Conservation (phyloP, 441 rosid genomes). For the Codiaeum variegatum region DNA sequence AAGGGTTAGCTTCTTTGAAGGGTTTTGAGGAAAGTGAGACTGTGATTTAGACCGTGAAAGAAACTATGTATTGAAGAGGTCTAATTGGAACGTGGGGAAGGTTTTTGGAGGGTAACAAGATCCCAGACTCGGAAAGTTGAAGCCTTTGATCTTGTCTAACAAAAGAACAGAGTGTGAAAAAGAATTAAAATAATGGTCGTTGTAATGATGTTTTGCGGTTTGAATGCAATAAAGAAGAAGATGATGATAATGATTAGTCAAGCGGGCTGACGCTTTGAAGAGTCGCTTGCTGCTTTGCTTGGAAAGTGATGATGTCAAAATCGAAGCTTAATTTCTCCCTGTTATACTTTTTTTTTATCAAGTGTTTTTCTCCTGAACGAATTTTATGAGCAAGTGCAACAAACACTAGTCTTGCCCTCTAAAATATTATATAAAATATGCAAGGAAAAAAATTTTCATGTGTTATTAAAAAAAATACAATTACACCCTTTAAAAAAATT, state of each 20-base stretch:
- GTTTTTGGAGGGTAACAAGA: background rate
- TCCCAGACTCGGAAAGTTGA: background rate
- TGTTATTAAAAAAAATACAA: too few species aligned
- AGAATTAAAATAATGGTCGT: background rate
- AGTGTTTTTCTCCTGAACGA: too few species aligned
- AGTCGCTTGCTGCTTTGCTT: background rate
- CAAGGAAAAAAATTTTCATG: too few species aligned
- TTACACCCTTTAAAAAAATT: too few species aligned
- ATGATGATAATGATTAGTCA: background rate
- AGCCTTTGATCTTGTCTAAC: background rate
- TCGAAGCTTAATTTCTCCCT: background rate
- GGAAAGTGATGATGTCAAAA: constrained; percentile 15
- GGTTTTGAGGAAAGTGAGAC: constrained; percentile 15
- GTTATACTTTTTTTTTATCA: too few species aligned
- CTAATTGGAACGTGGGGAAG: background rate
- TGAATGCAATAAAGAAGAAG: background rate
- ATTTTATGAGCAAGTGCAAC: too few species aligned
- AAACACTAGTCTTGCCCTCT: too few species aligned
- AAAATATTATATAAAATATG: too few species aligned
- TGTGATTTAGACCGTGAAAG: constrained; percentile 6
- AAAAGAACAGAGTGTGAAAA: background rate
- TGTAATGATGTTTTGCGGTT: background rate
- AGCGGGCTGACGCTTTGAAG: background rate
- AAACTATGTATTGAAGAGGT: constrained; percentile 14
- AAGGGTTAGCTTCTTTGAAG: constrained; percentile 15